Evolutionary conservation across 805 yeast species (phyloP).

Genomic region (Saturnispora zaruensis): DNA sequence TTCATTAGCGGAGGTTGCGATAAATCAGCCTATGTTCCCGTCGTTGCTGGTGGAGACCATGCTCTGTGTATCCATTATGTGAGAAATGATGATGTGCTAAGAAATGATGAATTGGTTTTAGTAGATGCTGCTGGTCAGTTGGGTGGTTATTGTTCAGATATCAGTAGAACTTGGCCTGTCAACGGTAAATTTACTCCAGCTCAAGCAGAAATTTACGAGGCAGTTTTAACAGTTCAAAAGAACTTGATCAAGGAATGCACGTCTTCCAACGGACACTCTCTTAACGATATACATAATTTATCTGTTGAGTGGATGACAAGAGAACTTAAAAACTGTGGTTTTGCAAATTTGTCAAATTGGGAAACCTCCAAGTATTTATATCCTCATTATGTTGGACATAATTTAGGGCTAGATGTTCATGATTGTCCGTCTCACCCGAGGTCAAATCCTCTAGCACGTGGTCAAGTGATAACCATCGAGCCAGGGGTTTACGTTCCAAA

Average conservation of each 20-base stretch:
- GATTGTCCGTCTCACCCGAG: slow-evolving; percentile 65
- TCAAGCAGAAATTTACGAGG: slow-evolving; percentile 81
- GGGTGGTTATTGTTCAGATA: slow-evolving; percentile 95
- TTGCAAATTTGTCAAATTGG: slow-evolving; percentile 40
- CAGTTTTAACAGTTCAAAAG: slow-evolving; percentile 76
- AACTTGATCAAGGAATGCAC: slow-evolving; percentile 66
- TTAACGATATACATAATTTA: slow-evolving; percentile 68
- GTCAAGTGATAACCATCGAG: slow-evolving; percentile 88
- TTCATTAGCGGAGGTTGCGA: slow-evolving; percentile 87
- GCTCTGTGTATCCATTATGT: slow-evolving; percentile 92
- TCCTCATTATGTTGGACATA: slow-evolving; percentile 95
- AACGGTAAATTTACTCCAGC: slow-evolving; percentile 64
- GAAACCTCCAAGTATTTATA: slow-evolving; percentile 54
- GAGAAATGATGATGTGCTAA: slow-evolving; percentile 75
- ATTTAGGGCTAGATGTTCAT: slow-evolving; percentile 86
- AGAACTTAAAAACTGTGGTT: slow-evolving; percentile 70
- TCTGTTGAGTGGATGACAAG: slow-evolving; percentile 51
- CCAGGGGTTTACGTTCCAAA: slow-evolving; percentile 92
- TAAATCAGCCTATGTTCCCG: slow-evolving; percentile 85
- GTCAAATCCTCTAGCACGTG: slow-evolving; percentile 42
- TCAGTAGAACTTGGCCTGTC: slow-evolving; percentile 94
- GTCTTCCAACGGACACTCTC: slow-evolving; percentile 40
- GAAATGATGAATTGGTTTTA: slow-evolving; percentile 65
- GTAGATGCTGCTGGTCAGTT: slow-evolving; percentile 92
- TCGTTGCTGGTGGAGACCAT: slow-evolving; percentile 88